A percentile compares a stretch with the other conserved stretches of the same genome.
Evolutionary conservation across 2,329 filamentous ascomycete species (phyloP).

Genomic region (Aspergillus pseudoterreus): DNA sequence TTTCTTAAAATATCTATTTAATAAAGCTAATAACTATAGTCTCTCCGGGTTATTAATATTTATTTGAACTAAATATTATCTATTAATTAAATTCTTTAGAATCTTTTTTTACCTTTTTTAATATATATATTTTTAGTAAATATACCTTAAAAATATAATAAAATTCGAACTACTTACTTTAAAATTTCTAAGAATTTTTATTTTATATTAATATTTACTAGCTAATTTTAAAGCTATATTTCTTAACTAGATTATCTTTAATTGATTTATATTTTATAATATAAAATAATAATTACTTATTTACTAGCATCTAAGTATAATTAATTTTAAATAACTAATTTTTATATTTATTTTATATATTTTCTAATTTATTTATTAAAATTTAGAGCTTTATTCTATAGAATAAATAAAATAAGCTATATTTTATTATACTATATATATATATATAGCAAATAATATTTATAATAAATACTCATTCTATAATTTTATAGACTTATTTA

Average conservation of each 20-base stretch:
- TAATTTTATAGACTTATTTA: background rate
- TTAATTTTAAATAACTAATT: background rate
- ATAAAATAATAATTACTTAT: background rate
- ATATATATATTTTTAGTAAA: background rate
- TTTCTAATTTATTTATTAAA: background rate
- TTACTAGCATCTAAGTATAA: background rate
- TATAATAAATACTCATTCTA: background rate
- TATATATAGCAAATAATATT: background rate
- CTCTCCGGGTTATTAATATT: background rate
- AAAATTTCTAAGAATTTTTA: background rate
- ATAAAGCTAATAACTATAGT: background rate
- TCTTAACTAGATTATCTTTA: background rate
- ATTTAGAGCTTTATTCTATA: background rate
- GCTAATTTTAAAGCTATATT: background rate
- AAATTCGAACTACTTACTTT: background rate
- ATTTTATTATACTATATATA: background rate
- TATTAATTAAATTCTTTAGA: slow-evolving; percentile 1
- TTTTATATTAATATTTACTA: background rate
- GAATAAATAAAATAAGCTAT: background rate
- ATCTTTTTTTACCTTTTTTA: background rate
- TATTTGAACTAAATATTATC: background rate
- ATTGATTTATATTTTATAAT: background rate
- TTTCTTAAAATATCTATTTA: background rate
- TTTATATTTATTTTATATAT: background rate
- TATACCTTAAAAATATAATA: background rate